Evolutionary conservation across 1,284 basidiomycete genomes (phyloP), one percentile per base, ranked within the genome.

Genomic region (Irpex lacteus): DNA sequence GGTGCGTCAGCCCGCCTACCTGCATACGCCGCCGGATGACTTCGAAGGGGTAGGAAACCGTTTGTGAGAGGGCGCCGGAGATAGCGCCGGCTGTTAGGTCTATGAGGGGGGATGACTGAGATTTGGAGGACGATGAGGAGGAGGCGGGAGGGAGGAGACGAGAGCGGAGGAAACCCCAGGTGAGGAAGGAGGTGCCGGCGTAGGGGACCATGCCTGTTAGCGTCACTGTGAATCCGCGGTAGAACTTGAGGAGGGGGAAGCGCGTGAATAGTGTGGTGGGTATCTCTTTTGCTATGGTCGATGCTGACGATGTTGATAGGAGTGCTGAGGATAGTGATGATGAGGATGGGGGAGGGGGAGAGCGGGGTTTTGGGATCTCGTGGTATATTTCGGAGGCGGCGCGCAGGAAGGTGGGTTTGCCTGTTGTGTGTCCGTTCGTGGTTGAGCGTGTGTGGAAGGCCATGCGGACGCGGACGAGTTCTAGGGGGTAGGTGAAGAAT

Each of bases 11-110:
- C 1, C 96, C 97, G 9, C 96, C 96, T 3, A 99, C 95, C 77
- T 99, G 98, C 93, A 98, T 98, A 63, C 95, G 83, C 62, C 98
- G 81, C 50, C 98, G 85, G 40, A 98, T 85, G 59, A 99, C 92
- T 75, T 99, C 98, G 72, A 99, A 95, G 0, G 98, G 98, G 74
- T 99, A 99, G 19, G 95, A 95, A 3, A 88, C 88, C 0, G 96
- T 98, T 76, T 99, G 97, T 2, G 91, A 88, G 62, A 95, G 78
- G 11, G 90, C 89, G 26, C 98, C 98, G 0, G 97, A 92, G n/a
- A 96, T 76, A 0, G 95, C 98, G 36, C 98, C 98, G 63, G 96
- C 91, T 13, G 80, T 77, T 1, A 98, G 85, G 76, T 92, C 85
- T 11, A 84, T 83, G 5, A 84, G 36, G 2, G 84, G 76, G 6